Base-by-base conservation (phyloP, 257 asterid genomes). In the Petunia secreta region DNA sequence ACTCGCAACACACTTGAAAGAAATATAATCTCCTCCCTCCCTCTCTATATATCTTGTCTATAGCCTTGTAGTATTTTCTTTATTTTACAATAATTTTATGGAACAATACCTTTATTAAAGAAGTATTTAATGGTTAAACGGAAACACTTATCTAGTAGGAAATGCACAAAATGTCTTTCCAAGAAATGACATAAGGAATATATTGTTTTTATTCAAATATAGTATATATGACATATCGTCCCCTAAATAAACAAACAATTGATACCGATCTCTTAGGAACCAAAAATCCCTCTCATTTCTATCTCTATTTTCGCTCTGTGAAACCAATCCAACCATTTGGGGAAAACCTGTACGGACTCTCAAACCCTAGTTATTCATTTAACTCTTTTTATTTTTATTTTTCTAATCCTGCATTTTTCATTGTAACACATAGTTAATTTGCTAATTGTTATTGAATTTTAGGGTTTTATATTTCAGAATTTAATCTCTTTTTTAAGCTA, bases 311-410 rank as follows among this genome's bases (percentile, higher is more conserved):
- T 63, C 8, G 38, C 48, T 55, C 79, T 41, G n/a, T n/a, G 53
- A 75, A 75, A 38, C 67, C 80, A 40, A 25, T 25, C 25, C 25
- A 25, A 25, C 25, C 25, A 25, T 25, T 58, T 64, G 52, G 46
- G 63, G 82, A 50, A 2, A 50, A 64, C 76, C 82, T 79, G 63
- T 63, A 64, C 52, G 53, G 53, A 57, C 65, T 79, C 54, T 46
- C 76, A 50, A 79, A 79, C 75, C 82, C 55, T 57, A 64, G 34
- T 44, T 9, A n/a, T 16, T 48, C 10, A 10, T 43, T 40, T 68
- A 25, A 5, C 73, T 60, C 41, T 16, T 44, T 60, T 25, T 38
- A 3, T 58, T 52, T 0, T 59, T 63, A 39, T n/a, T 44, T 34
- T 48, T 40, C 16, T 2, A 36, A 41, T 63, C 44, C 39, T 60